Percentiles rank a stretch among this genome's conserved stretches.
Evolutionary conservation across 306 rosid species (phyloP).

Genomic region (Mucuna pruriens): DNA sequence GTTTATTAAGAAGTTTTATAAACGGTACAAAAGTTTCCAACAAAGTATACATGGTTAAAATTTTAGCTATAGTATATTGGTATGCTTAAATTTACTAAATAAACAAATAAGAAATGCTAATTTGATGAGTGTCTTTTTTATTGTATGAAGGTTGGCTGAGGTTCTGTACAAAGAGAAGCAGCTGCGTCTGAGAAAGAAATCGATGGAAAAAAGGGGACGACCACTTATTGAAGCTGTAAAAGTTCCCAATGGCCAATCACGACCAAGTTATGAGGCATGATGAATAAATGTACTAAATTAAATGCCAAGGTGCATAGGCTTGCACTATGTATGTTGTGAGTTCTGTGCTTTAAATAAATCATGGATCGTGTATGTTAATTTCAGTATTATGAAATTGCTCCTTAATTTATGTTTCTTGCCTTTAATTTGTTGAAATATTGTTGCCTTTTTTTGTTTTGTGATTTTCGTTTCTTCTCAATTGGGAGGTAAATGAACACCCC

Average conservation of each 20-base stretch:
- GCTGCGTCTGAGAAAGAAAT: conserved; percentile 23
- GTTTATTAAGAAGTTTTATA: too few species aligned
- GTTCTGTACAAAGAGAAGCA: background rate
- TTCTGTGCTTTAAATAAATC: conserved; percentile 19
- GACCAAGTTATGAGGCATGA: background rate
- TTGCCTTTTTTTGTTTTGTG: background rate
- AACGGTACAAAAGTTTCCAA: background rate
- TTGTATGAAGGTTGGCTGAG: conserved; percentile 28
- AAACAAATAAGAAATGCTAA: background rate
- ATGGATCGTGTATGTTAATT: conserved; percentile 3
- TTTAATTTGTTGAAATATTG: background rate
- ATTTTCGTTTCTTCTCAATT: too few species aligned
- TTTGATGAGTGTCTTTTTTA: background rate
- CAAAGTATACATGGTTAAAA: background rate
- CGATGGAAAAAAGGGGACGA: conserved; percentile 9
- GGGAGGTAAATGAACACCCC: too few species aligned
- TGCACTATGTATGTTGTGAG: conserved; percentile 10
- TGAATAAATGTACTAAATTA: background rate
- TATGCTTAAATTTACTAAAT: background rate
- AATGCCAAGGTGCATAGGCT: conserved; percentile 11
- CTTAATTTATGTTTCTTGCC: background rate
- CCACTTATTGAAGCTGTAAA: background rate
- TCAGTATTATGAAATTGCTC: background rate
- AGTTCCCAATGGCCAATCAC: too few species aligned
- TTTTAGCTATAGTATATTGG: background rate